Evolutionary conservation across 306 rosid genomes (phyloP), one percentile per base, ranked within the genome.

Genomic region (Alnus glutinosa): DNA sequence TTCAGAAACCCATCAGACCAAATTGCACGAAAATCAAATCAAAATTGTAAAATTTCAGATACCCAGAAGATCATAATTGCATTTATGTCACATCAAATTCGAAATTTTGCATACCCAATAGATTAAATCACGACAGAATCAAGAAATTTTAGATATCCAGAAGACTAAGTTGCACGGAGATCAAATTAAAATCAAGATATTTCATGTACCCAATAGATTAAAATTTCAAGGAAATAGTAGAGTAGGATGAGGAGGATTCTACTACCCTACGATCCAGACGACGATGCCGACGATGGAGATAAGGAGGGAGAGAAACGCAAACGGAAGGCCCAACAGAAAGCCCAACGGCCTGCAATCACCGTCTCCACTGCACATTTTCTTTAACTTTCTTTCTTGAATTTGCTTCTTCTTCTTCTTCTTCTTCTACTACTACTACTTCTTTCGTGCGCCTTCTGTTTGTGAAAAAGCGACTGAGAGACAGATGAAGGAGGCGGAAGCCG

Each of bases 271-370:
- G 71, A 91, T 91, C 97, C 95, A 93, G 55, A 93, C 6, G 61
- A 92, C 8, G 52, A 93, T 4, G 77, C 92, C 97, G 82, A 93
- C 82, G 77, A 93, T 47, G 78, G 97, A 94, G 86, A 94, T 15
- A 63, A 94, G 14, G 73, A 92, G 92, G 23, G 86, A 78, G 75
- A 94, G 90, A 57, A 90, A 75, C 37, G 98, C 97, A 69, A 94
- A 92, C 78, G 98, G 97, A 61, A 94, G 94, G 78, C 98, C 97
- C 76, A 94, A 79, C 7, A 94, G 89, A 80, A 94, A 94, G 13
- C 98, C 98, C 70, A 94, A 75, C 18, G 98, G 98, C 85, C 97
- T 87, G 88, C 98, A 94, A 11, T 94, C 93, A 32, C 98, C 96
- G 6, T 94, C 88, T n/a, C 83, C 77, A 49, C 81, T 71, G 52